These are phyloP conservation scores for Colletotrichum somersetense DNA, from an alignment of 2,329 filamentous ascomycete species.

Conservation along the genomic window DNA sequence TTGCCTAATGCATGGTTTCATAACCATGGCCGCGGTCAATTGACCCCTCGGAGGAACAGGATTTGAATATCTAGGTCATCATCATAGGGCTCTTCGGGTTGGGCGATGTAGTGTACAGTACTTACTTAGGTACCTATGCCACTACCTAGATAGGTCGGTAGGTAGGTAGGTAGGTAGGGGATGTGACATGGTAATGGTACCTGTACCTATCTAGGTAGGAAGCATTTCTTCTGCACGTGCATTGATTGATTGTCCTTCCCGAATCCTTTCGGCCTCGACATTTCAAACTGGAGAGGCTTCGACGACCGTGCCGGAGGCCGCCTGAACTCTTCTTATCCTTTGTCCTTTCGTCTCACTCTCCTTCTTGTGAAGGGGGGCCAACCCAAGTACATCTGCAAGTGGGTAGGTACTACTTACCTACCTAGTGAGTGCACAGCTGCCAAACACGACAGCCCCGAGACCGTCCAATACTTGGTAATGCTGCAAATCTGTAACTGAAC, in stretches of 20 bases:
- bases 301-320: conserved; percentile 31
- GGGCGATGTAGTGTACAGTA: neutral
- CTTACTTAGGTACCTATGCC: too few species aligned
- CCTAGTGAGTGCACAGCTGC: too few species aligned
- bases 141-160: too few species aligned
- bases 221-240: neutral
- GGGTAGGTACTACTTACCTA: too few species aligned
- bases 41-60: neutral
- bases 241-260: neutral
- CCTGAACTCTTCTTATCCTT: conserved; percentile 21
- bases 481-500: neutral
- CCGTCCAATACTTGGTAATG: neutral
- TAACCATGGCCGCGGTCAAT: neutral
- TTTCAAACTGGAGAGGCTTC: neutral
- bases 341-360: neutral
- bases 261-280: conserved; percentile 10
- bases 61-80: conserved; percentile 7
- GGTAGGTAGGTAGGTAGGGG: neutral
- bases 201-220: too few species aligned
- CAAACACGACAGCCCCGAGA: neutral
- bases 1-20: neutral
- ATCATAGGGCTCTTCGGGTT: neutral
- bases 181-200: neutral
- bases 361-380: neutral
- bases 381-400: neutral